Evolutionary conservation across 1,284 basidiomycete species (phyloP), one percentile per base, ranked within the genome.

Genomic region (Ceratobasidium theobromae): DNA sequence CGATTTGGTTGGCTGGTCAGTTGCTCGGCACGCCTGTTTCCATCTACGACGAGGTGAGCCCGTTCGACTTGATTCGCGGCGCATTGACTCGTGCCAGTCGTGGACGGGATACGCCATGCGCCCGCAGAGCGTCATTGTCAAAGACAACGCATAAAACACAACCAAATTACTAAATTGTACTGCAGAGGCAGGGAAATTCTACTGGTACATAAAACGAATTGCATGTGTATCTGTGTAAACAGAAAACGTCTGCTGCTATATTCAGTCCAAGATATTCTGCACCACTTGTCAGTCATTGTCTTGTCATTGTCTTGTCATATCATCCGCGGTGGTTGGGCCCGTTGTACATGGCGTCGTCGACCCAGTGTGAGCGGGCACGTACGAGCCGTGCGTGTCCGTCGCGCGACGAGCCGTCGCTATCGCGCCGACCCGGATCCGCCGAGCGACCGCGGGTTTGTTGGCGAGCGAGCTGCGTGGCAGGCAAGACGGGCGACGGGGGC

Each of bases 41-140:
- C 4, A 72, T 80, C 12, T 80, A 79, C 66, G 79, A 80, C 66
- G 78, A 80, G 73, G 72, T 69, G 45, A 9, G 65, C 5, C 71
- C 72, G 5, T 71, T 72, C 38, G 71, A 75, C 18, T 72, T 72
- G 5, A 72, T 80, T 11, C 80, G 79, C 66, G 79, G 79, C 66
- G 78, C 80, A 73, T 71, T 69, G 45, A 9, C 57, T 16, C 35
- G 35, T 27, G 66, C 16, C 71, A 92, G 91, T 91, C 88, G 8
- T 93, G 91, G 91, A 87, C 87, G 1, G 91, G 91, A 4, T 94
- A 93, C 74, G 89, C 89, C 2, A 77, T 81, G 74, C 79, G 87
- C 60, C 71, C 79, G n/a, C 77, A 82, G 40, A 91, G 88, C 74
- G 80, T 76, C 60, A 88, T 91, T 40, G 79, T 80, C 21, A 70